phyloP scores from a whole-genome alignment of 1,284 basidiomycete genomes.

The Cryptococcus sp. region DNA sequence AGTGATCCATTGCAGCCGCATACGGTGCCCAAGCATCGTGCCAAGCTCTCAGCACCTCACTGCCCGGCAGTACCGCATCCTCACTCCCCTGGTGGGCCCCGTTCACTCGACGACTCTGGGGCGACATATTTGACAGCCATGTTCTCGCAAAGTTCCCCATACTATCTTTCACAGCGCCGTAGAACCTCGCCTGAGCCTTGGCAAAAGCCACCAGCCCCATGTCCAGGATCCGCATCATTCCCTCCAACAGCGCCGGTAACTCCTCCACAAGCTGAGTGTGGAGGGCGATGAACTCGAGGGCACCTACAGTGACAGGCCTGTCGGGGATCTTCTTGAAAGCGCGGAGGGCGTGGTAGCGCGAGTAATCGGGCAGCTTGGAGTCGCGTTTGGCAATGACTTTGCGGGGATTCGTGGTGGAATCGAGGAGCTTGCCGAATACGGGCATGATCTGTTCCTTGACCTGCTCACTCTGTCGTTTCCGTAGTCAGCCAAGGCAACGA shows the following conservation, averaged over 20 bases:
- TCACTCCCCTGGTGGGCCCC: not conserved
- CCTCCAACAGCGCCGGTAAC: slow-evolving; percentile 46
- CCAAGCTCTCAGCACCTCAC: slow-evolving; percentile 33
- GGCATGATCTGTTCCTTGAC: slow-evolving; percentile 43
- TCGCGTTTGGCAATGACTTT: slow-evolving; percentile 42
- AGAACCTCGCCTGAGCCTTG: slow-evolving; percentile 39
- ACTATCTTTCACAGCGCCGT: slow-evolving; percentile 20
- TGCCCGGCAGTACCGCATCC: slow-evolving; percentile 7
- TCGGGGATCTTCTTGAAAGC: slow-evolving; percentile 35
- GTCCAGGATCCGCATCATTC: slow-evolving; percentile 43
- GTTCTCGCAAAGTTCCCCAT: slow-evolving; percentile 22
- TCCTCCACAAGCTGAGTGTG: slow-evolving; percentile 51
- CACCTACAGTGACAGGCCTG: slow-evolving; percentile 32
- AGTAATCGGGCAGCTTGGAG: slow-evolving; percentile 41
- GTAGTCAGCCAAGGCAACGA: no score
- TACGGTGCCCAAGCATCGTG: slow-evolving; percentile 31
- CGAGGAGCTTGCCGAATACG: slow-evolving; percentile 38
- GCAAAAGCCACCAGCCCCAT: slow-evolving; percentile 40
- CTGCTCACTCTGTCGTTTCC: slow-evolving; percentile 39
- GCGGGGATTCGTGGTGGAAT: slow-evolving; percentile 40
- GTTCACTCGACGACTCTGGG: slow-evolving; percentile 1
- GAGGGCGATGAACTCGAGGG: slow-evolving; percentile 47
- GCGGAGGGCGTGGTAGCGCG: slow-evolving; percentile 32
- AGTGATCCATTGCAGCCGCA: slow-evolving; percentile 35
- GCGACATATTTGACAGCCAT: slow-evolving; percentile 20